phyloP scores from a whole-genome alignment of 306 rosid species.

The Ziziphus jujuba region DNA sequence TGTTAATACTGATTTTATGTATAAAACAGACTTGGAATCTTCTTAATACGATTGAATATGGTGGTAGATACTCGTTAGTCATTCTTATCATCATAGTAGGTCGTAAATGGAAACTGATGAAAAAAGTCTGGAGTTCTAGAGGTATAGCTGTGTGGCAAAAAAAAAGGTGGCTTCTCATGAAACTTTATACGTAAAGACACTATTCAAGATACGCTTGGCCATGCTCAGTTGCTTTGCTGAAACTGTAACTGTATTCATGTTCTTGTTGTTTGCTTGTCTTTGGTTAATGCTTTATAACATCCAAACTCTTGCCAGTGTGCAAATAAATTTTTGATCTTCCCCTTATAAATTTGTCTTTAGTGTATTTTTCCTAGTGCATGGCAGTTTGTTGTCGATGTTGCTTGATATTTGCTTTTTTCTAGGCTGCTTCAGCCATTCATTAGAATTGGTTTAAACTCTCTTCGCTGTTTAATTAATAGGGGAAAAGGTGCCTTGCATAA shows the following conservation, averaged over 20 bases:
- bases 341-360: background rate
- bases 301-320: background rate
- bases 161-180: background rate
- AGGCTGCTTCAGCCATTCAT: background rate
- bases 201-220: background rate
- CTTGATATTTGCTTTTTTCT: background rate
- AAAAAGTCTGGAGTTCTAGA: background rate
- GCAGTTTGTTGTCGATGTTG: background rate
- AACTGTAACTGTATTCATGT: background rate
- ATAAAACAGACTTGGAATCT: background rate
- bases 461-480: constrained; percentile 48
- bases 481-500: constrained; percentile 87
- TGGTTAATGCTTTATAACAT: background rate
- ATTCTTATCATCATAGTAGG: background rate
- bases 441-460: background rate
- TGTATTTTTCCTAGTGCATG: background rate
- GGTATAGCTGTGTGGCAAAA: background rate
- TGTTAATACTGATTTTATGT: constrained; percentile 26
- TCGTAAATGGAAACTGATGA: background rate
- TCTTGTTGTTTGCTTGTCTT: background rate
- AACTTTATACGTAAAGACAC: background rate
- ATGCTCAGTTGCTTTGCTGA: background rate
- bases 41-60: background rate
- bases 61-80: background rate
- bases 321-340: background rate